phyloP scores from a whole-genome alignment of 1,284 basidiomycete genomes.

The Puccinia sorghi region DNA sequence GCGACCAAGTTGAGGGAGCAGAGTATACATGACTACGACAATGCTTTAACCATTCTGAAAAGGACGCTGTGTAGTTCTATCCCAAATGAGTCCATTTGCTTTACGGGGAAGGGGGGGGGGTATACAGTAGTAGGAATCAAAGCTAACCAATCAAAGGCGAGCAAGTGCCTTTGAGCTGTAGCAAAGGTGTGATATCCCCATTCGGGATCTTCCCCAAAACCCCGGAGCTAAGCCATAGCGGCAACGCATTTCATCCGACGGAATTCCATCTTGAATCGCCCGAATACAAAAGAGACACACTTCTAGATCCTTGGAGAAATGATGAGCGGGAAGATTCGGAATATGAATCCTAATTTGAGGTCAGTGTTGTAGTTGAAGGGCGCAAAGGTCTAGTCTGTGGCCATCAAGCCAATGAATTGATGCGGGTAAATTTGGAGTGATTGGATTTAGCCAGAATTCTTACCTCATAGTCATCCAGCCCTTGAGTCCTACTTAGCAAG shows the following conservation, averaged over 20 bases:
- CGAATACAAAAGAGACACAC: slow-evolving; percentile 53
- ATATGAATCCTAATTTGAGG: slow-evolving; percentile 4
- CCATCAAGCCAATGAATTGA: not conserved
- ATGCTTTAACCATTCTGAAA: slow-evolving; percentile 54
- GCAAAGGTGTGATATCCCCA: no score
- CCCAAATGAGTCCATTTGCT: slow-evolving; percentile 5
- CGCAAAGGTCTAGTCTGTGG: not conserved
- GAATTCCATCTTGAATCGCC: no score
- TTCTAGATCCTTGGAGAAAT: slow-evolving; percentile 53
- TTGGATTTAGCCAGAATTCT: slow-evolving; percentile 23
- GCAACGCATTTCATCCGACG: slow-evolving; percentile 46
- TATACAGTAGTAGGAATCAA: not conserved
- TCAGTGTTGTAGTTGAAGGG: not conserved
- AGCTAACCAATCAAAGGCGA: slow-evolving; percentile 51
- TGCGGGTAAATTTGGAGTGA: no score
- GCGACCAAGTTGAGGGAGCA: slow-evolving; percentile 51
- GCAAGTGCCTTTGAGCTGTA: slow-evolving; percentile 51
- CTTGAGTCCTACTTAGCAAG: slow-evolving; percentile 44
- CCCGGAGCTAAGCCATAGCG: slow-evolving; percentile 52
- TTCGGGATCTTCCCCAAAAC: slow-evolving; percentile 52
- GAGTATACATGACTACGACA: slow-evolving; percentile 51
- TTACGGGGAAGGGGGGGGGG: not conserved
- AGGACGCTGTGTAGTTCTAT: slow-evolving; percentile 51
- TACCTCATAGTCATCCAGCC: slow-evolving; percentile 40
- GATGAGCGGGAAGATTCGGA: slow-evolving; percentile 4